These are phyloP conservation scores for Gamsiella multidivaricata DNA, from an alignment of 192 early-diverging fungal species.

Conservation along the genomic window DNA sequence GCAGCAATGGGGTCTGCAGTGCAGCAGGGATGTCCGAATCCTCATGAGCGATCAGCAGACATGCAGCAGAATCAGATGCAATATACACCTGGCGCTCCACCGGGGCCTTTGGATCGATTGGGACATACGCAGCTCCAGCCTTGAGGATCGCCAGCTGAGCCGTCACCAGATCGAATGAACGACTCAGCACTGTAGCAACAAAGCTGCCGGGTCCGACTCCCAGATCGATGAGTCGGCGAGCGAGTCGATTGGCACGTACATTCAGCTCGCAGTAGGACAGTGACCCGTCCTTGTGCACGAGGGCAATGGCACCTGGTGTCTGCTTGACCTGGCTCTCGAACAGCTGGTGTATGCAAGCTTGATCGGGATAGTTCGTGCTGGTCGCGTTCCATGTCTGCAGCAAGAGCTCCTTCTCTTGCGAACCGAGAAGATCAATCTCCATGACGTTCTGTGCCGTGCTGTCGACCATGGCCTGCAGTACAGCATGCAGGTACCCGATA, in stretches of 20 bases:
- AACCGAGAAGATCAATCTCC: too few species aligned
- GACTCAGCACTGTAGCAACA: not conserved
- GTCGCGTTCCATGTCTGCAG: not conserved
- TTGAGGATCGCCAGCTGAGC: too few species aligned
- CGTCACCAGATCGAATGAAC: too few species aligned
- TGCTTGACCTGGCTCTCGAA: not conserved
- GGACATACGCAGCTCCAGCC: too few species aligned
- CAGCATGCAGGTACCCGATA: too few species aligned
- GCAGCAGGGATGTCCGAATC: not conserved
- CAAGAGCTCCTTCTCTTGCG: too few species aligned
- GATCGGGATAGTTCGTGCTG: not conserved
- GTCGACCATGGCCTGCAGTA: too few species aligned
- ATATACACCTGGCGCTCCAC: slow-evolving; percentile 1
- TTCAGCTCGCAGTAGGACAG: slow-evolving; percentile 1
- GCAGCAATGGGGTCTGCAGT: too few species aligned
- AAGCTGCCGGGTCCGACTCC: not conserved
- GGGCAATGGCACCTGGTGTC: not conserved
- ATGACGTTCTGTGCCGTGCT: too few species aligned
- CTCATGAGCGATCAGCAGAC: not conserved
- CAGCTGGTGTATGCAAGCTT: not conserved
- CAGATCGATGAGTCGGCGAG: not conserved
- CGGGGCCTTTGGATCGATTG: not conserved
- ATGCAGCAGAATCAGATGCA: not conserved
- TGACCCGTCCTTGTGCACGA: not conserved
- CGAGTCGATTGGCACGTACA: too few species aligned